Percentiles rank a stretch among this genome's conserved stretches.
Conservation (phyloP, 441 rosid species). For the Adansonia madagascariensis region DNA sequence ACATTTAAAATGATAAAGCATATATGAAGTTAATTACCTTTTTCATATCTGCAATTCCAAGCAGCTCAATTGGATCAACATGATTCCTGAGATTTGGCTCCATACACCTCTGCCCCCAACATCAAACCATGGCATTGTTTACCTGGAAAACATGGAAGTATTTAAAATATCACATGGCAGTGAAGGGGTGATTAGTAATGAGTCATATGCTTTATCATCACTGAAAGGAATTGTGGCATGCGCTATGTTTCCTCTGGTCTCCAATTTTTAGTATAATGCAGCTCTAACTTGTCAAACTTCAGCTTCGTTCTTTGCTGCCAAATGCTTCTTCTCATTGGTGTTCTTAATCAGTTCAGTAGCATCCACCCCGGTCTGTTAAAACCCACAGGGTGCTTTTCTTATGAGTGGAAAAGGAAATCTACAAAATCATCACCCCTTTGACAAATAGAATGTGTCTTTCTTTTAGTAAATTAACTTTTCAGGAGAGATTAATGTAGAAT, state of each 20-base stretch:
- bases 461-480: too few species aligned
- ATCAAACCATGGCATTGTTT: constrained; percentile 44
- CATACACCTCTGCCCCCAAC: constrained; percentile 48
- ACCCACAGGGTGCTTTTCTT: neutral
- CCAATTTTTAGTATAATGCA: constrained; percentile 44
- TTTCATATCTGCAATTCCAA: constrained; percentile 58
- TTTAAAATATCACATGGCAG: constrained; percentile 37
- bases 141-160: constrained; percentile 51
- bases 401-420: neutral
- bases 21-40: too few species aligned
- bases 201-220: too few species aligned
- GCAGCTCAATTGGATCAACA: constrained; percentile 66
- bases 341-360: constrained; percentile 44
- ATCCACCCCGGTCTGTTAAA: constrained; percentile 44
- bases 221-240: too few species aligned
- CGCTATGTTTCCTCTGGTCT: constrained; percentile 3
- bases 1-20: too few species aligned
- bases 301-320: constrained; percentile 40
- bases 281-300: constrained; percentile 48
- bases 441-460: too few species aligned
- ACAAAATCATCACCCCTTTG: too few species aligned
- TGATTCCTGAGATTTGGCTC: constrained; percentile 58
- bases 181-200: constrained; percentile 50
- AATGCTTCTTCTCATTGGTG: constrained; percentile 43
- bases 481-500: too few species aligned